A percentile compares a stretch with the other conserved stretches of the same genome.
phyloP scores from a whole-genome alignment of 2,329 filamentous ascomycete genomes.

The Beauveria asiatica region DNA sequence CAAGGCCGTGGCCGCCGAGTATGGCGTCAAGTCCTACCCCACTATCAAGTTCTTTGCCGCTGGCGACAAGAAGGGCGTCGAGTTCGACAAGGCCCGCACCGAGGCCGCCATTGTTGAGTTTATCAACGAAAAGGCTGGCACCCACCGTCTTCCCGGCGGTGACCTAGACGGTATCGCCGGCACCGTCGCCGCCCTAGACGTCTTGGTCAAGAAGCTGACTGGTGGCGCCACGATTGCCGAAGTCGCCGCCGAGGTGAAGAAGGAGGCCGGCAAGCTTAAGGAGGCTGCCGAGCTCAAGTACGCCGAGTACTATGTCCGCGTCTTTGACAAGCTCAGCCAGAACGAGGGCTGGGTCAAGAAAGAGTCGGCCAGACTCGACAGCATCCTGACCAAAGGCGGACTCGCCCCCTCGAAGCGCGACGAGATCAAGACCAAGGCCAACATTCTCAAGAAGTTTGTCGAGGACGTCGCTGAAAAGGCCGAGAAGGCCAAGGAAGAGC shows the following conservation, averaged over 20 bases:
- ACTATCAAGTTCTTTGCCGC: slow-evolving; percentile 97
- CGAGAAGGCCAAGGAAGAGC: slow-evolving; percentile 54
- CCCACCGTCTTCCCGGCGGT: slow-evolving; percentile 74
- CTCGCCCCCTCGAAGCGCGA: slow-evolving; percentile 80
- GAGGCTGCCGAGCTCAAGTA: slow-evolving; percentile 61
- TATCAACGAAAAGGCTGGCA: slow-evolving; percentile 83
- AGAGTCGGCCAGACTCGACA: slow-evolving; percentile 73
- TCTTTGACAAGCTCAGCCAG: slow-evolving; percentile 73
- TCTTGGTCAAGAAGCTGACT: slow-evolving; percentile 64
- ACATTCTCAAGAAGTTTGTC: slow-evolving; percentile 75
- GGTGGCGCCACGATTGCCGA: slow-evolving; percentile 54
- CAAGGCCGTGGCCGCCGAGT: slow-evolving; percentile 66
- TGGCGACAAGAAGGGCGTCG: slow-evolving; percentile 62
- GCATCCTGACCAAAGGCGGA: slow-evolving; percentile 77
- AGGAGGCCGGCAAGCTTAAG: slow-evolving; percentile 57
- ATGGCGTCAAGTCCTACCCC: slow-evolving; percentile 79
- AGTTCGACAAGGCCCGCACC: slow-evolving; percentile 67
- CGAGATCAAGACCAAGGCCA: slow-evolving; percentile 76
- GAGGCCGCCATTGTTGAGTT: slow-evolving; percentile 72
- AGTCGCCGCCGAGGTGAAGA: slow-evolving; percentile 62
- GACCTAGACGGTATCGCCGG: slow-evolving; percentile 71
- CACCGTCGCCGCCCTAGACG: slow-evolving; percentile 71
- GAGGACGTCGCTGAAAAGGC: slow-evolving; percentile 46
- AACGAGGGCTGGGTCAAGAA: slow-evolving; percentile 75
- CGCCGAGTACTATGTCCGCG: slow-evolving; percentile 88